These are phyloP conservation scores for Microdochium bolleyi DNA, from an alignment of 2,329 filamentous ascomycete species.

Conservation along the genomic window DNA sequence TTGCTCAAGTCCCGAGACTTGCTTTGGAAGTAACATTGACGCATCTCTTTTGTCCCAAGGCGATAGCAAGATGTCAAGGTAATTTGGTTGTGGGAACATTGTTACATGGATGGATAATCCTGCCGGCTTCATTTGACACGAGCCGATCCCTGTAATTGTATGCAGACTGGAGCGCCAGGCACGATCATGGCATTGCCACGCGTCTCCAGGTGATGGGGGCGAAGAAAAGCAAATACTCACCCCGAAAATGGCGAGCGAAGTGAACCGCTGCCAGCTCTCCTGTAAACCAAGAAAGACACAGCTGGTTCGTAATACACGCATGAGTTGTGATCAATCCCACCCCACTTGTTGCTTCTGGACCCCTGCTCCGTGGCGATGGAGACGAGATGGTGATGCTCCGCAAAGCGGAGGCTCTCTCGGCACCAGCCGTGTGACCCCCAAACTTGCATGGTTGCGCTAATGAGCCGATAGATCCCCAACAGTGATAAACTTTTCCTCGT, in stretches of 20 bases:
- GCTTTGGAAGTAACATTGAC: neutral
- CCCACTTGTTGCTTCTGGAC: too few relatives aligned
- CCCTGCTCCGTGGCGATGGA: neutral
- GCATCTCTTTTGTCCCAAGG: neutral
- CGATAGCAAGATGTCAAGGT: neutral
- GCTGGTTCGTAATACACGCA: too few relatives aligned
- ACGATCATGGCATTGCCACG: too few relatives aligned
- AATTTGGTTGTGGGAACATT: neutral
- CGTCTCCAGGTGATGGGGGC: neutral
- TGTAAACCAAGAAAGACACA: too few relatives aligned
- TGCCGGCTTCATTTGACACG: neutral
- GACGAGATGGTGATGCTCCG: neutral
- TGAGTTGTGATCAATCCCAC: too few relatives aligned
- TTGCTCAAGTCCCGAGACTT: neutral
- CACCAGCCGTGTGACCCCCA: neutral
- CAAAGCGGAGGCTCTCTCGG: neutral
- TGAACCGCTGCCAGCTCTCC: too few relatives aligned
- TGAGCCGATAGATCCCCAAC: neutral
- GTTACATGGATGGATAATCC: neutral
- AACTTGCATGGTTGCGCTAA: neutral
- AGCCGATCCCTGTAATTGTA: neutral
- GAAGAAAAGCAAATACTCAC: neutral
- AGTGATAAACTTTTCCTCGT: neutral
- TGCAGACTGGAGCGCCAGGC: neutral
- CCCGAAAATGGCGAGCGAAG: too few relatives aligned